Base-by-base conservation (phyloP, 73 alveolate species). In the Blepharisma japonicum region DNA sequence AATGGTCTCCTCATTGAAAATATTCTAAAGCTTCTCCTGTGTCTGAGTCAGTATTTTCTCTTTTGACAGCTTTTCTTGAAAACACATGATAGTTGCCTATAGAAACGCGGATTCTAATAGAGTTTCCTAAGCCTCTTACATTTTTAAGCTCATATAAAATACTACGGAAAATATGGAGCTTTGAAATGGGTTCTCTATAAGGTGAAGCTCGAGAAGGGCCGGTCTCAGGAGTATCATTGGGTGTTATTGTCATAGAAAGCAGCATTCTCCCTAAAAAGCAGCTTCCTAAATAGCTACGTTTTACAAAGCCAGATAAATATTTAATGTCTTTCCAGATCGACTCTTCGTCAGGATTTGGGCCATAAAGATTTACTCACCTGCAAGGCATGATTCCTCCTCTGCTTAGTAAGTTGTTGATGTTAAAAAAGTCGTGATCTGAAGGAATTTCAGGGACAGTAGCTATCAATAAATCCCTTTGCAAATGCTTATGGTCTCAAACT, bases 401-500 rank as follows among this genome's bases (percentile, higher is more conserved):
- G 38, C 95, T 55, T 25, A 83, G 92, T 21, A 94, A 67, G 27
- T 82, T 92, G 55, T 92, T 68, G 25, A 94, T 87, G 81, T 94
- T 94, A 79, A 92, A 94, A 70, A 51, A 86, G 71, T 94, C 99
- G 74, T 66, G 53, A 21, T 87, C 90, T 20, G 87, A 83, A 3
- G 96, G 99, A 23, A 84, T 68, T 79, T 94, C 99, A 25, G 99
- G 99, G 11, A 94, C 79, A 51, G 92, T 91, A 6, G 97, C 97
- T 7, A 94, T 81, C 46, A 92, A 88, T 27, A 81, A 80, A 78
- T 90, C 97, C 55, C 86, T 79, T 27, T 79, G 27, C 55, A 83
- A 45, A 53, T 90, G 45, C 66, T 87, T 77, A 84, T 81, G 71
- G 77, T 87, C 91, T 98, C 99, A 94, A 7, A 89, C 86, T 88